phyloP scores from a whole-genome alignment of 805 yeast species.

The Teunomyces lycoperdinae region DNA sequence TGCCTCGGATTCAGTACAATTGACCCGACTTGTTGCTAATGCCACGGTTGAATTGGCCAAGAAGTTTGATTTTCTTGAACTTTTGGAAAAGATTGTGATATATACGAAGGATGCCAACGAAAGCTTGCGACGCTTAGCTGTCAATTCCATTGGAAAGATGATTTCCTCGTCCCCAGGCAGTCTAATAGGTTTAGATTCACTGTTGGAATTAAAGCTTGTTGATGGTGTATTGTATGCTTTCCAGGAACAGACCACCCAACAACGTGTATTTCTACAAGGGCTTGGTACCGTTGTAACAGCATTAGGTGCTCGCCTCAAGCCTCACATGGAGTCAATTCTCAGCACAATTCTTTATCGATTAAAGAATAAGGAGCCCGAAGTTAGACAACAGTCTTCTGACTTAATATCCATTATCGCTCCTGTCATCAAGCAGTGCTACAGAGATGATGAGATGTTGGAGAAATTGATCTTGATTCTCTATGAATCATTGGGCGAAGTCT shows the following conservation, averaged over 20 bases:
- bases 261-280: constrained; percentile 54
- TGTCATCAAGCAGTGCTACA: constrained; percentile 58
- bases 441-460: constrained; percentile 56
- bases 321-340: constrained; percentile 70
- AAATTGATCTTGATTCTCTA: constrained; percentile 74
- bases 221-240: constrained; percentile 81
- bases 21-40: constrained; percentile 61
- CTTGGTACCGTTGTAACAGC: constrained; percentile 63
- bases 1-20: constrained; percentile 59
- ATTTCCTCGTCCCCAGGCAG: constrained; percentile 36
- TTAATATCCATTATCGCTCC: constrained; percentile 65
- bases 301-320: constrained; percentile 61
- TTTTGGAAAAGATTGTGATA: constrained; percentile 55
- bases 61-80: constrained; percentile 61
- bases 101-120: constrained; percentile 81
- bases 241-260: constrained; percentile 70
- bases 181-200: constrained; percentile 54
- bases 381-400: constrained; percentile 84
- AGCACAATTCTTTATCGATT: constrained; percentile 70
- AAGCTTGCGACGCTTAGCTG: constrained; percentile 72
- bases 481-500: constrained; percentile 92
- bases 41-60: constrained; percentile 67
- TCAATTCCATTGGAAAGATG: constrained; percentile 63
- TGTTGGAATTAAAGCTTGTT: constrained; percentile 62
- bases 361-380: constrained; percentile 65